These are phyloP conservation scores for Prunus mongolica DNA, from an alignment of 306 rosid genomes.

Conservation along the genomic window DNA sequence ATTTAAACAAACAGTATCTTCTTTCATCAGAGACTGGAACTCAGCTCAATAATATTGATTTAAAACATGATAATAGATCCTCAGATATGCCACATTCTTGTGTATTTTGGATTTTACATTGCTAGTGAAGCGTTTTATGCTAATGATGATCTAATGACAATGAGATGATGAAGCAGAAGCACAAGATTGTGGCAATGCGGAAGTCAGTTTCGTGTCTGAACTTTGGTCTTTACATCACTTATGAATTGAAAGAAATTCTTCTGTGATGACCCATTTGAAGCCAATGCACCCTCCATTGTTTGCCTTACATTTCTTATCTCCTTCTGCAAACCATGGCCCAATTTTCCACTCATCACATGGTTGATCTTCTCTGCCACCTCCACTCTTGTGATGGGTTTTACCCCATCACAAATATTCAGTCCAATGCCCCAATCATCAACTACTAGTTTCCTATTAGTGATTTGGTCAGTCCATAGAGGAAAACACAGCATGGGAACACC, in stretches of 20 bases:
- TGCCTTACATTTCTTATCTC: constrained; percentile 1
- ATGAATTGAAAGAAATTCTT: constrained; percentile 16
- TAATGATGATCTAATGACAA: neutral
- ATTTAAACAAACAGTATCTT: no score
- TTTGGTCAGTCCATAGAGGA: constrained; percentile 21
- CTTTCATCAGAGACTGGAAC: no score
- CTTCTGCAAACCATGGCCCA: constrained; percentile 13
- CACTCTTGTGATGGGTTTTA: constrained; percentile 11
- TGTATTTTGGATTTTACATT: neutral
- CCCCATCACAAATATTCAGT: constrained; percentile 23
- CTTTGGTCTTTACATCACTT: neutral
- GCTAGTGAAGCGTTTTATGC: neutral
- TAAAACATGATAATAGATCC: neutral
- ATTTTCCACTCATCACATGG: constrained; percentile 14
- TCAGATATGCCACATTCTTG: neutral
- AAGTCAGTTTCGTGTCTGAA: neutral
- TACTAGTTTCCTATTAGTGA: constrained; percentile 32
- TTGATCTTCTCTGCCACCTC: constrained; percentile 28
- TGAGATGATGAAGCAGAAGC: neutral
- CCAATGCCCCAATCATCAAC: constrained; percentile 39
- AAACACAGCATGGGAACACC: constrained; percentile 30
- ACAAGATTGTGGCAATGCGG: neutral
- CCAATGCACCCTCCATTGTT: neutral
- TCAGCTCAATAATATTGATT: no score
- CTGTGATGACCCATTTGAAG: constrained; percentile 16